Conservation (phyloP, 129 eudicot genomes). For the Centella asiatica region DNA sequence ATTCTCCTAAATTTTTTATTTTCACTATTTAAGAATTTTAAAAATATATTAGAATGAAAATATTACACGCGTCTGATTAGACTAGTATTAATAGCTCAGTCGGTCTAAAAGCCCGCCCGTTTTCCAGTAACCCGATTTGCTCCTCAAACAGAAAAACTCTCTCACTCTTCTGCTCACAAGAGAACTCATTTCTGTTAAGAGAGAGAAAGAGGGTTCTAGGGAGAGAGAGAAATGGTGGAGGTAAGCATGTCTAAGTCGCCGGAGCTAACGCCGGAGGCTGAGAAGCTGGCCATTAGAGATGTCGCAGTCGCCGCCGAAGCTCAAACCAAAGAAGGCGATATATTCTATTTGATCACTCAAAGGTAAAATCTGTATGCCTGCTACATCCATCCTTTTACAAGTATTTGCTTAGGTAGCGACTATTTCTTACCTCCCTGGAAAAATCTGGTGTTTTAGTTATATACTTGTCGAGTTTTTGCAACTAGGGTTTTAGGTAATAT, state of each 20-base stretch:
- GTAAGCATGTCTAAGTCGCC: conserved; percentile 12
- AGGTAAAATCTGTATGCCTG: conserved; percentile 25
- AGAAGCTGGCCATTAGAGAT: conserved; percentile 55
- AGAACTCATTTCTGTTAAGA: background rate
- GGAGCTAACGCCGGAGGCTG: conserved; percentile 74
- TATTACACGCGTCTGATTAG: no score
- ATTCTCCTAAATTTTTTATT: no score
- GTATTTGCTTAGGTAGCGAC: no score
- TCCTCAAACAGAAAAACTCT: no score
- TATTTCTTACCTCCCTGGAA: background rate
- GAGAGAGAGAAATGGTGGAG: conserved; percentile 36
- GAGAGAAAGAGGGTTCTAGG: background rate
- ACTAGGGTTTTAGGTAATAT: background rate
- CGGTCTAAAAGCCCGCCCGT: no score
- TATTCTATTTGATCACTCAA: conserved; percentile 63
- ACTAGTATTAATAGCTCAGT: no score
- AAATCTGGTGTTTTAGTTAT: background rate
- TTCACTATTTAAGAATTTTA: no score
- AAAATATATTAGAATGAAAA: no score
- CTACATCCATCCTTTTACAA: no score
- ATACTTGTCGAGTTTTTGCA: background rate
- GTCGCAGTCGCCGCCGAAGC: conserved; percentile 59
- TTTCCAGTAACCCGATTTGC: no score
- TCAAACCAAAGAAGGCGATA: conserved; percentile 66
- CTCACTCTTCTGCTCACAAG: background rate